Evolutionary conservation across 2,329 filamentous ascomycete genomes (phyloP).

Genomic region (Fusarium tricinctum): DNA sequence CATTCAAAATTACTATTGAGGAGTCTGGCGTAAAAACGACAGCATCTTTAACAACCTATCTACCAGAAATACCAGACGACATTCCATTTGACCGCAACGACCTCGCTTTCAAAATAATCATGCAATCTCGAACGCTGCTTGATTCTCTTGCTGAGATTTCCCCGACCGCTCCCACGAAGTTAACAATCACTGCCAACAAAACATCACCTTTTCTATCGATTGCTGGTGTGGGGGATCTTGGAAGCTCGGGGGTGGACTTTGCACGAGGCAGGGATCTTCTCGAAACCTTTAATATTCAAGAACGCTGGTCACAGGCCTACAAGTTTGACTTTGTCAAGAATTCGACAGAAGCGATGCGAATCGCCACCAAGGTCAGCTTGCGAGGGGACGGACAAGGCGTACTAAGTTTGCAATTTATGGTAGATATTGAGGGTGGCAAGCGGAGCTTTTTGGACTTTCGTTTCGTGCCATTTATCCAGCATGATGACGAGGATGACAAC

Average conservation of each 20-base stretch:
- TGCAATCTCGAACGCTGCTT: slow-evolving; percentile 80
- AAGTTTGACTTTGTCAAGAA: slow-evolving; percentile 89
- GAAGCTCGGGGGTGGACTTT: slow-evolving; percentile 76
- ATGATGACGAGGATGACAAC: slow-evolving; percentile 67
- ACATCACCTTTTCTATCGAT: slow-evolving; percentile 80
- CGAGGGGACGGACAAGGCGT: slow-evolving; percentile 91
- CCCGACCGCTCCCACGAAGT: slow-evolving; percentile 77
- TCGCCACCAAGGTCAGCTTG: slow-evolving; percentile 92
- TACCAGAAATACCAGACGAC: slow-evolving; percentile 79
- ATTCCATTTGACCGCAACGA: slow-evolving; percentile 90
- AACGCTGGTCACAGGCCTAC: slow-evolving; percentile 78
- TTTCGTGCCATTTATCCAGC: slow-evolving; percentile 79
- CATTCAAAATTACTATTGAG: slow-evolving; percentile 86
- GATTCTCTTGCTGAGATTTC: slow-evolving; percentile 79
- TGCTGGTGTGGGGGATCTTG: slow-evolving; percentile 70
- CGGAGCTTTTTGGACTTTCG: slow-evolving; percentile 86
- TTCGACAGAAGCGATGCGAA: slow-evolving; percentile 91
- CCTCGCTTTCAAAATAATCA: slow-evolving; percentile 92
- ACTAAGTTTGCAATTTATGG: slow-evolving; percentile 94
- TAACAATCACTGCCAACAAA: slow-evolving; percentile 77
- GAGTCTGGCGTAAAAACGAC: slow-evolving; percentile 90
- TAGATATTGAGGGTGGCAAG: slow-evolving; percentile 80
- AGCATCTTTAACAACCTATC: slow-evolving; percentile 90
- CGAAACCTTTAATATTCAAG: slow-evolving; percentile 78
- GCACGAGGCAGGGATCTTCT: slow-evolving; percentile 75